Base-by-base conservation (phyloP, 768 basidiomycete genomes). In the Saitozyma sp. region DNA sequence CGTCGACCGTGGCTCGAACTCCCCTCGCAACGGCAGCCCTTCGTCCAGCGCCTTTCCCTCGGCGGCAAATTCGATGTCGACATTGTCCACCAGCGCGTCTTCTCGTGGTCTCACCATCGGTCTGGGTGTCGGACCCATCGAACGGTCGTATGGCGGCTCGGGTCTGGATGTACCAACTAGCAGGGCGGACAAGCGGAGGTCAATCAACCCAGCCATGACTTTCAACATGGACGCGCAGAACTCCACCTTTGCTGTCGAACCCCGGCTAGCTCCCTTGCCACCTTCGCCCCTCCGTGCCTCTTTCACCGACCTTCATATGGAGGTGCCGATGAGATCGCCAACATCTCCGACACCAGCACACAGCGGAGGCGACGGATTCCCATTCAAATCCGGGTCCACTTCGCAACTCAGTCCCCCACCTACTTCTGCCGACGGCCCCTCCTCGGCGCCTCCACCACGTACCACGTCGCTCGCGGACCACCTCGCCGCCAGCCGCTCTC, bases 121-220 rank as follows among this genome's bases (percentile, higher is more conserved):
- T 9, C 61, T 81, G 6, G 80, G 76, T 6, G 71, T 80, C 2
- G 76, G 76, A 13, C 68, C 68, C 9, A 64, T 62, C 13, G 59
- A 52, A 9, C n/a, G 13, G 6, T 46, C 45, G 45, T 46, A 11
- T 46, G 16, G 13, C 17, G 20, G 51, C 17, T 48, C 63, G 1
- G 72, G 77, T 4, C 66, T 80, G 62, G 69, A 54, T 70, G 81
- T 54, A 67, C 82, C 49, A 53, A 75, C 63, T 59, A 80, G 79
- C 6, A 81, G 83, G 42, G 78, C 81, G 0, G 84, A 83, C 29
- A 83, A 82, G 50, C 80, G 86, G 11, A 79, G 83, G 19, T 86
- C 86, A 5, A 86, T 86, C 63, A 86, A 85, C 59, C 86, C 86
- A 1, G 82, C 75, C 5, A 73, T 83, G 50, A 71, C 81, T 8